A percentile compares a stretch with the other conserved stretches of the same genome.
These are phyloP conservation scores for Kwoniella sp. DNA, from an alignment of 768 basidiomycete genomes.

Conservation along the genomic window DNA sequence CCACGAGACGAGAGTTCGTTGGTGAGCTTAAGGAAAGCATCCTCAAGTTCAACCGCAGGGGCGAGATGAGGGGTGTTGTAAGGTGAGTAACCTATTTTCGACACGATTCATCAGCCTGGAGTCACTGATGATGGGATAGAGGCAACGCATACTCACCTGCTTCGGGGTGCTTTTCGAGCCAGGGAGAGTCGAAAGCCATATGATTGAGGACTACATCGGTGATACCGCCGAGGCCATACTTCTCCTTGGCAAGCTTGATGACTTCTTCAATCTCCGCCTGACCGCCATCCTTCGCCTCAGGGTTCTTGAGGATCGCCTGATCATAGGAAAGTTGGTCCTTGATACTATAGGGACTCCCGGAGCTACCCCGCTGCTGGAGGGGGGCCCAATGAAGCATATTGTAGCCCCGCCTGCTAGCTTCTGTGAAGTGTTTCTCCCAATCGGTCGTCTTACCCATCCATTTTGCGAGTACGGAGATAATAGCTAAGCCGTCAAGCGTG, in stretches of 20 bases:
- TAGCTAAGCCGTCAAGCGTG: slow-evolving; percentile 81
- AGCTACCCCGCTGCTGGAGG: slow-evolving; percentile 84
- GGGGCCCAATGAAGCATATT: slow-evolving; percentile 99
- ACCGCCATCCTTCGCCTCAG: slow-evolving; percentile 61
- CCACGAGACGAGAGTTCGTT: slow-evolving; percentile 65
- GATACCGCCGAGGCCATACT: slow-evolving; percentile 83
- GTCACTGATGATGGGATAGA: not conserved
- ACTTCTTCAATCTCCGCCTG: slow-evolving; percentile 64
- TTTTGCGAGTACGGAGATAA: slow-evolving; percentile 90
- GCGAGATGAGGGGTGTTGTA: slow-evolving; percentile 86
- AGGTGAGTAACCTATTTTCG: slow-evolving; percentile 74
- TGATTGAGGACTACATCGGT: slow-evolving; percentile 98
- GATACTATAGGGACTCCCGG: slow-evolving; percentile 91
- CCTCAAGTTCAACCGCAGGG: slow-evolving; percentile 89
- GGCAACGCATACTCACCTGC: slow-evolving; percentile 66
- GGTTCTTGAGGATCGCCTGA: slow-evolving; percentile 64
- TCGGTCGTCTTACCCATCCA: slow-evolving; percentile 88
- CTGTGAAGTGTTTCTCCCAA: slow-evolving; percentile 79
- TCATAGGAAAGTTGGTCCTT: slow-evolving; percentile 83
- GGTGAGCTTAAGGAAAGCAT: slow-evolving; percentile 80
- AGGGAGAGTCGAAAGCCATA: slow-evolving; percentile 89
- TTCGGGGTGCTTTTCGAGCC: slow-evolving; percentile 92
- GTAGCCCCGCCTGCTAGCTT: slow-evolving; percentile 86
- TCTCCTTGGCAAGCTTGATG: slow-evolving; percentile 64
- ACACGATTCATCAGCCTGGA: not conserved